phyloP scores from a whole-genome alignment of 805 yeast genomes.

The Candida verbasci region DNA sequence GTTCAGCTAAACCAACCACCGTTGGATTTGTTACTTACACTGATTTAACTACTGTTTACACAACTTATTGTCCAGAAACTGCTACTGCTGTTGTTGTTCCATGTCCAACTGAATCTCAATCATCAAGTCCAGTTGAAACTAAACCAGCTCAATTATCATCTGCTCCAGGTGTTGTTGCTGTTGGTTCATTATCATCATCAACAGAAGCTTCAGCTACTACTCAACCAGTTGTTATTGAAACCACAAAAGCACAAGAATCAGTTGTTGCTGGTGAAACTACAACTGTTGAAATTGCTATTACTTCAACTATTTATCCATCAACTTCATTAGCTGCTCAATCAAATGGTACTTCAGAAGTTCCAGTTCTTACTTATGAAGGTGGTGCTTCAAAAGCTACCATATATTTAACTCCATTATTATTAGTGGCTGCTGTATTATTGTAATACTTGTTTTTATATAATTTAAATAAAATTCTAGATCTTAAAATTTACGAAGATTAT shows the following conservation, averaged over 20 bases:
- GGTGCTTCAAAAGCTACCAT: conserved; percentile 6
- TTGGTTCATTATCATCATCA: background rate
- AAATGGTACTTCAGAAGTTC: background rate
- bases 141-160: background rate
- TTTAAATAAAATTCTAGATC: background rate
- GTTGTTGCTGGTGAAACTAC: conserved; percentile 1
- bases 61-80: conserved; percentile 21
- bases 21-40: conserved; percentile 24
- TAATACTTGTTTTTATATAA: background rate
- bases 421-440: conserved; percentile 4
- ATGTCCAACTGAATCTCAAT: background rate
- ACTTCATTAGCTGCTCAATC: background rate
- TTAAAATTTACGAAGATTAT: background rate
- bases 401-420: conserved; percentile 8
- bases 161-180: conserved; percentile 4
- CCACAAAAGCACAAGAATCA: conserved; percentile 5
- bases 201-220: conserved; percentile 2
- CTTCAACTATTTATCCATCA: conserved; percentile 5
- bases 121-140: conserved; percentile 1
- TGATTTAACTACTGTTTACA: conserved; percentile 17
- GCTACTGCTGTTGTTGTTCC: conserved; percentile 5
- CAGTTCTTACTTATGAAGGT: conserved; percentile 8
- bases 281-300: conserved; percentile 5
- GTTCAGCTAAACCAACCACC: conserved; percentile 29
- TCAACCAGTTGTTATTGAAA: conserved; percentile 4